Evolutionary conservation across 2,329 filamentous ascomycete genomes (phyloP), one percentile per base, ranked within the genome.

Genomic region (Periconia sp.): DNA sequence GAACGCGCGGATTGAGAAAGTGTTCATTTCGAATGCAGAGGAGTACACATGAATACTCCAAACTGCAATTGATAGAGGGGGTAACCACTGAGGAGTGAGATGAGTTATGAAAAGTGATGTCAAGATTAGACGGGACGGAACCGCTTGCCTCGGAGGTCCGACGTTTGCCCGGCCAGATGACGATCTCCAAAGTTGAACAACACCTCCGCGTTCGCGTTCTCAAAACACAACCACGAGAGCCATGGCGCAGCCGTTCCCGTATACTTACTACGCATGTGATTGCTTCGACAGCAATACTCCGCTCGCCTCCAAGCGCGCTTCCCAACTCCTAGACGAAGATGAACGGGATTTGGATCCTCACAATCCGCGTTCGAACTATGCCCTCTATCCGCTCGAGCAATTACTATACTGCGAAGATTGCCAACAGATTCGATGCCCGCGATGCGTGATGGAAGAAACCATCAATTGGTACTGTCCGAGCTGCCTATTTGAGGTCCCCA

Each of bases 381-480:
- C 91, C 61, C 81, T 99, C 31, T 97, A 93, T 69, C 93, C 94
- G 1, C 86, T 97, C 43, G 93, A 97, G 69, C 88, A 97, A 70
- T 84, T 99, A 23, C 83, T 97, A 41, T 99, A 96, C 78, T 99
- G 94, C 79, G 93, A 96, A 71, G 94, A 97, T 72, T 99, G 94
- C 74, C 91, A 96, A 71, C 89, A 96, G 74, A 96, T 97, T 57
- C 89, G 94, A 62, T 99, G 94, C 71, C 90, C 91, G 6, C 83
- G 92, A 76, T 99, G 94, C 69, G 90, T 95, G 50, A 85, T 88
- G 45, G 94, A 99, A 71, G 94, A 99, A 76, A 92, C 96, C 51
- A 87, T 96, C 45, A 94, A 91, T 50, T 97, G 92, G 81, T 99
- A 91, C 75, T 99, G 94, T 68, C 94, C 94, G 6, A 93, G 86